Percentiles rank a stretch among this genome's conserved stretches.
Conservation (phyloP, 371 early-diverging fungal genomes). For the Cokeromyces recurvatus region DNA sequence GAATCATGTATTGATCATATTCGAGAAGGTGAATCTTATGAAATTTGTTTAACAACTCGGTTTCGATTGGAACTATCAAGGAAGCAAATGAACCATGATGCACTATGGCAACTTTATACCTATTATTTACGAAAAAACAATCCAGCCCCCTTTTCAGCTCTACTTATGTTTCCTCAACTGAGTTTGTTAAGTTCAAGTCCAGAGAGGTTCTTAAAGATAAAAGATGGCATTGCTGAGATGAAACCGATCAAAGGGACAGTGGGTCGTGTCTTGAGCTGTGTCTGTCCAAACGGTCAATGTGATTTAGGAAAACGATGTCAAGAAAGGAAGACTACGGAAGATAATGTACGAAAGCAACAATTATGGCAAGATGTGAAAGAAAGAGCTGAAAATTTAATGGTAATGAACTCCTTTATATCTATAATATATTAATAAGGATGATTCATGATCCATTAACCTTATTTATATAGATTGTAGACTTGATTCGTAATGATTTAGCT, state of each 20-base stretch:
- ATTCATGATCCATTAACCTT: too few relatives aligned
- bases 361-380: constrained; percentile 82
- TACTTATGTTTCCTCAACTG: constrained; percentile 48
- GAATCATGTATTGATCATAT: constrained; percentile 63
- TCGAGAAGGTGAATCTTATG: constrained; percentile 88
- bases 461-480: constrained; percentile 81
- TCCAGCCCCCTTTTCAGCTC: constrained; percentile 87
- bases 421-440: background rate
- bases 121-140: constrained; percentile 65
- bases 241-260: constrained; percentile 96
- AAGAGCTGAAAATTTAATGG: constrained; percentile 95
- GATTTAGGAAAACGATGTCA: constrained; percentile 27
- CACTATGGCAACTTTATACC: constrained; percentile 57
- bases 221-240: constrained; percentile 71
- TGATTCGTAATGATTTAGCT: constrained; percentile 92
- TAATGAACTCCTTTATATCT: constrained; percentile 18
- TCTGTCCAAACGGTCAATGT: constrained; percentile 27
- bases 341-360: constrained; percentile 44
- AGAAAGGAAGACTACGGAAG: constrained; percentile 28
- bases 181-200: constrained; percentile 69
- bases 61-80: constrained; percentile 40
- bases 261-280: constrained; percentile 44
- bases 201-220: constrained; percentile 78
- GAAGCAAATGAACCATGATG: constrained; percentile 3
- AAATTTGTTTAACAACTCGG: constrained; percentile 89